Conservation (phyloP, 805 yeast genomes). For the Barnettozyma californica region DNA sequence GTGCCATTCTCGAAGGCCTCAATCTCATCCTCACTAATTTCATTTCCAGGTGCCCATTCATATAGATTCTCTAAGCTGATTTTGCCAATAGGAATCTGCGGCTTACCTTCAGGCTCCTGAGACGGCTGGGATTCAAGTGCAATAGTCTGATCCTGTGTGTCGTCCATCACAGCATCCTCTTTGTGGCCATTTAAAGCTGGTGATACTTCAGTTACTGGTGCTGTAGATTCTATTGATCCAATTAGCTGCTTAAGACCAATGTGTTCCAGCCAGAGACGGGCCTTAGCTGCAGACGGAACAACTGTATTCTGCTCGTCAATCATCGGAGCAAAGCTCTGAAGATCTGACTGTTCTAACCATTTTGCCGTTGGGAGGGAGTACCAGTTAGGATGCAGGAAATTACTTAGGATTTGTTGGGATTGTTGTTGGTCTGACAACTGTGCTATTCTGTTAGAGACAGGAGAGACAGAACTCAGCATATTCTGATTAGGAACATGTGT, state of each 20-base stretch:
- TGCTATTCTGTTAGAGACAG: constrained; percentile 16
- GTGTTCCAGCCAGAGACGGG: constrained; percentile 49
- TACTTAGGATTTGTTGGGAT: constrained; percentile 49
- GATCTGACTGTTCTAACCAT: constrained; percentile 53
- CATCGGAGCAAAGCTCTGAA: constrained; percentile 59
- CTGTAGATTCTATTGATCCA: constrained; percentile 4
- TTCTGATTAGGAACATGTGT: constrained; percentile 22
- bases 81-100: constrained; percentile 5
- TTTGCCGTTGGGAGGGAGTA: constrained; percentile 56
- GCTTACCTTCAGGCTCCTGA: constrained; percentile 1
- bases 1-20: constrained; percentile 39
- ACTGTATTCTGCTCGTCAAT: constrained; percentile 55
- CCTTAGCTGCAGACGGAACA: constrained; percentile 44
- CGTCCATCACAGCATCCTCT: constrained; percentile 7
- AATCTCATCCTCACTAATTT: constrained; percentile 48
- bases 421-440: constrained; percentile 12
- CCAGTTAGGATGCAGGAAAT: constrained; percentile 59
- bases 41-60: constrained; percentile 46
- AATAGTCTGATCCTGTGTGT: background rate
- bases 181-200: constrained; percentile 8
- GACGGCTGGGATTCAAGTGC: constrained; percentile 8
- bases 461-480: constrained; percentile 27
- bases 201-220: background rate
- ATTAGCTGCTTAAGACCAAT: constrained; percentile 40
- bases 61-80: constrained; percentile 37